A percentile compares a stretch with the other conserved stretches of the same genome.
Conservation (phyloP, 352 stramenopile species). For the Globisporangium radiosum region DNA sequence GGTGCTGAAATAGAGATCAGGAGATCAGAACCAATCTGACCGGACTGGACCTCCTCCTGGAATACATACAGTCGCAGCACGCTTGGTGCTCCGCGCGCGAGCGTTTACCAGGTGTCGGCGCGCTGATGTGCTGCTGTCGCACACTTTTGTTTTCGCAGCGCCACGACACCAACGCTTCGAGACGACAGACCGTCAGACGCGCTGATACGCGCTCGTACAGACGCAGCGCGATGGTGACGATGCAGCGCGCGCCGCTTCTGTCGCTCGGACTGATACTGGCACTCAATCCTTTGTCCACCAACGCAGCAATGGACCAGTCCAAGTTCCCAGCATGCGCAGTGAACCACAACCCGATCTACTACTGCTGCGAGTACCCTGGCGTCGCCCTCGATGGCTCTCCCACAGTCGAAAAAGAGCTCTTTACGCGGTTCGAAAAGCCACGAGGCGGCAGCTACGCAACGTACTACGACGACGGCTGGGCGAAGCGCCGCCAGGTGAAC, state of each 20-base stretch:
- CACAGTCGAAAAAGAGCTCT: constrained; percentile 16
- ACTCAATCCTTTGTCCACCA: not conserved
- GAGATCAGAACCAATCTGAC: not conserved
- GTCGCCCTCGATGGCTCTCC: not conserved
- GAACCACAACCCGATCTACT: constrained; percentile 20
- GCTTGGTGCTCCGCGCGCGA: not conserved
- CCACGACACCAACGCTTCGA: not conserved
- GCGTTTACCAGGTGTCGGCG: not conserved
- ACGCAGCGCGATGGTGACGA: not conserved
- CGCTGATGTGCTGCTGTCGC: not conserved
- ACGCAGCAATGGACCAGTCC: constrained; percentile 9
- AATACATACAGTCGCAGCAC: too few relatives aligned
- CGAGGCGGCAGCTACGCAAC: constrained; percentile 10
- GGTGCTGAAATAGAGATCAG: not conserved
- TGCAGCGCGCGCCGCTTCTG: not conserved
- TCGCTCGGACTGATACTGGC: not conserved
- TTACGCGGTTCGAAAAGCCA: constrained; percentile 22
- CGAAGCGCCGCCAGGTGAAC: constrained; percentile 18
- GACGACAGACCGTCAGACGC: not conserved
- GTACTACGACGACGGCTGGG: constrained; percentile 19
- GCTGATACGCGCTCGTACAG: not conserved
- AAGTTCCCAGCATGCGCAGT: constrained; percentile 21
- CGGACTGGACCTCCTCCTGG: not conserved
- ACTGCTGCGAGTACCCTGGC: constrained; percentile 22
- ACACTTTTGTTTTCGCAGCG: not conserved